Evolutionary conservation across 495 filamentous ascomycete genomes (phyloP), one percentile per base, ranked within the genome.

Genomic region (Thozetella sp.): DNA sequence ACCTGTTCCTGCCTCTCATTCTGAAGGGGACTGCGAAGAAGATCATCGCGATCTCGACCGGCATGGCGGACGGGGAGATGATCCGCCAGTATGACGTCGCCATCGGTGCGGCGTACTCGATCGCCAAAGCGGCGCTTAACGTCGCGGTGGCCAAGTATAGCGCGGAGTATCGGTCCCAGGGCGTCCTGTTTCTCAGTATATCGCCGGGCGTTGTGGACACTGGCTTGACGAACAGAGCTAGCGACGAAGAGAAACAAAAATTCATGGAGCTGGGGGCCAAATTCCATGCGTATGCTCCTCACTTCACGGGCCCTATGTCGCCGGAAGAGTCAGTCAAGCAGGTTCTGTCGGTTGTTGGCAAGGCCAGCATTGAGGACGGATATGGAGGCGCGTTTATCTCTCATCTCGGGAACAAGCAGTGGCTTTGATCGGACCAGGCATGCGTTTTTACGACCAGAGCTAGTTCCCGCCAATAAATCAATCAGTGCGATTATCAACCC

Each of bases 351-450:
- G 68, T 80, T 4, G 66, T 72, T 43, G 68, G 83, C 13, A 80
- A 70, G 3, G 68, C 78, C 13, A 82, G 71, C 27, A 68, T 86
- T 4, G 77, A 82, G 53, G 68, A 68, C 37, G 81, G 82, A 2
- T 46, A 79, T 59, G 81, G 73, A 9, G 86, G 86, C 3, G 59
- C 73, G 0, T 84, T 83, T 63, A 26, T 87, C 0, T 86, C 83
- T 4, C 85, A 87, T 25, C 62, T 69, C 56, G 83, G 84, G 4
- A 84, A 79, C 55, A 81, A 83, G 67, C 70, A 78, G 56, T 85
- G 83, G 80, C 40, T 77, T 12, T 72, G 58, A 63, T 37, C n/a
- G n/a, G n/a, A n/a, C n/a, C n/a, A n/a, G n/a, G n/a, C n/a, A n/a
- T n/a, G n/a, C n/a, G n/a, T n/a, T n/a, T n/a, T n/a, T n/a, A n/a